These are phyloP conservation scores for Phytophthora ohioensis DNA, from an alignment of 352 stramenopile genomes.

Conservation along the genomic window DNA sequence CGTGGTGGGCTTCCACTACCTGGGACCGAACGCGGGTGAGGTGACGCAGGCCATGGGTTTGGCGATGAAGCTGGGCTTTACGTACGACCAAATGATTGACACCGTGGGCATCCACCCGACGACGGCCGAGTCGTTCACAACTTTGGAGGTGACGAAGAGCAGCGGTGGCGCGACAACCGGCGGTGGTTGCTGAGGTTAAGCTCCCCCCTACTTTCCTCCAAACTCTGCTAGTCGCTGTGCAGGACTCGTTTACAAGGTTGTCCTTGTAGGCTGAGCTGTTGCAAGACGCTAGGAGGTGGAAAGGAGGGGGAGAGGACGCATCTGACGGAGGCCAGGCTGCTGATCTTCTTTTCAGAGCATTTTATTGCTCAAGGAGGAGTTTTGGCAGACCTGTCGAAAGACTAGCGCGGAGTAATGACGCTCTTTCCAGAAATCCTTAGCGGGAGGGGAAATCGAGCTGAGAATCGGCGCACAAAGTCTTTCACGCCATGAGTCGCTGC, in stretches of 20 bases:
- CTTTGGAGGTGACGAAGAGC: constrained; percentile 94
- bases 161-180: constrained; percentile 93
- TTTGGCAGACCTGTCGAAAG: constrained; percentile 19
- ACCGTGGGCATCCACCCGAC: constrained; percentile 98
- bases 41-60: constrained; percentile 94
- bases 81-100: constrained; percentile 92
- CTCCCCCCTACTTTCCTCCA: constrained; percentile 59
- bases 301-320: constrained; percentile 42
- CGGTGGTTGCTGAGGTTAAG: constrained; percentile 98
- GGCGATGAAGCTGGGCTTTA: constrained; percentile 96
- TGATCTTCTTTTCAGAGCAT: constrained; percentile 8
- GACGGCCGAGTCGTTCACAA: constrained; percentile 96
- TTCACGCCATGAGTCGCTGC: constrained; percentile 34
- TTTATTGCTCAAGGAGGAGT: constrained; percentile 11
- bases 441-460: constrained; percentile 78
- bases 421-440: constrained; percentile 79
- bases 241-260: constrained; percentile 20
- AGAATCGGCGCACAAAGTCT: constrained; percentile 48
- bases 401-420: constrained; percentile 69
- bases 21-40: constrained; percentile 98
- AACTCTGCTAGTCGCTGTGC: constrained; percentile 9
- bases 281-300: constrained; percentile 21
- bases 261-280: constrained; percentile 13
- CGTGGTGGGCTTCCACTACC: constrained; percentile 98
- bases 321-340: constrained; percentile 37